These are phyloP conservation scores for Aspergillus baeticus DNA, from an alignment of 495 filamentous ascomycete species.

Conservation along the genomic window DNA sequence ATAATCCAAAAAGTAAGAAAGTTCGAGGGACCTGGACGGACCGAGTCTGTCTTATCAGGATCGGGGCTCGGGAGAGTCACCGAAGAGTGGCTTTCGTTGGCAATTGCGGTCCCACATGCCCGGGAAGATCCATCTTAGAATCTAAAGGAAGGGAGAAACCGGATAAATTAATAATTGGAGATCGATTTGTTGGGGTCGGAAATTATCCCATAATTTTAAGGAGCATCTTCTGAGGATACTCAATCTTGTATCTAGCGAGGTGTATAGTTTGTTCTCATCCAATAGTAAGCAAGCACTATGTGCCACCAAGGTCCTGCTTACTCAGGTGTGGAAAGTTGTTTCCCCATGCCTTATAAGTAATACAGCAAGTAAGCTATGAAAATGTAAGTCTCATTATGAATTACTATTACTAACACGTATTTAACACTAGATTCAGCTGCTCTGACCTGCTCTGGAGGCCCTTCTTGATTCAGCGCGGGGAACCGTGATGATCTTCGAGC, in stretches of 20 bases:
- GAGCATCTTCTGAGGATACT: too few relatives aligned
- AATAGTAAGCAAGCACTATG: background rate
- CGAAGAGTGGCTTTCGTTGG: background rate
- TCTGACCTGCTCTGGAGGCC: background rate
- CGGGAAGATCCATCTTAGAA: background rate
- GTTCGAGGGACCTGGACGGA: too few relatives aligned
- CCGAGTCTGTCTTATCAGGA: background rate
- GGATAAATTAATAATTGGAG: background rate
- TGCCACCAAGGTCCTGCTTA: too few relatives aligned
- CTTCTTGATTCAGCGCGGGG: background rate
- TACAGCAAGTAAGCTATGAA: background rate
- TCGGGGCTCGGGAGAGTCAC: background rate
- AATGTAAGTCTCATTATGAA: slow-evolving; percentile 11
- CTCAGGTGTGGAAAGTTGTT: too few relatives aligned
- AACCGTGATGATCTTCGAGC: background rate
- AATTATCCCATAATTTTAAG: too few relatives aligned
- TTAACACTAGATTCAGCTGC: background rate
- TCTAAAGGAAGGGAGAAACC: background rate
- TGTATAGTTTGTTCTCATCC: background rate
- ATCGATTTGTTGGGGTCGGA: background rate
- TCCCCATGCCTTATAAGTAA: too few relatives aligned
- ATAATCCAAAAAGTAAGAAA: too few relatives aligned
- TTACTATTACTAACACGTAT: slow-evolving; percentile 9
- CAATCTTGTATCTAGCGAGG: too few relatives aligned
- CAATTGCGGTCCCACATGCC: slow-evolving; percentile 1